These are phyloP conservation scores for Metarhizium humberi DNA, from an alignment of 2,329 filamentous ascomycete genomes.

Conservation along the genomic window DNA sequence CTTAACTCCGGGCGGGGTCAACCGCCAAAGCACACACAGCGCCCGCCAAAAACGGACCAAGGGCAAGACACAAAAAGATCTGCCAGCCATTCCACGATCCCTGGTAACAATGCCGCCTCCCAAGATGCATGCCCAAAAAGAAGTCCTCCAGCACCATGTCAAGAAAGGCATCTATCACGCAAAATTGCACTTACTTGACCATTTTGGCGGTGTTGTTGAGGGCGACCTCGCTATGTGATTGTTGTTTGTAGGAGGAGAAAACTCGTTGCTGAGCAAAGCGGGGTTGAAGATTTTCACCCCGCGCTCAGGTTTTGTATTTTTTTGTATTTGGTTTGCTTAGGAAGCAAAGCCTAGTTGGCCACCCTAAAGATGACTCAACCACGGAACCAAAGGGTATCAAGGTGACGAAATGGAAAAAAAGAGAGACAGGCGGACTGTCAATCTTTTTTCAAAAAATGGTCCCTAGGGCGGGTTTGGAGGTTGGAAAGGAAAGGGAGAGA, in stretches of 20 bases:
- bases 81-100: not conserved
- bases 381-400: slow-evolving; percentile 17
- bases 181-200: slow-evolving; percentile 80
- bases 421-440: slow-evolving; percentile 32
- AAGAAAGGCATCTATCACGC: not conserved
- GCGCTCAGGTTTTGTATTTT: slow-evolving; percentile 18
- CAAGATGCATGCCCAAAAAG: not conserved
- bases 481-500: slow-evolving; percentile 16
- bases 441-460: slow-evolving; percentile 27
- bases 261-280: slow-evolving; percentile 27
- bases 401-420: slow-evolving; percentile 20
- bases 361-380: slow-evolving; percentile 6
- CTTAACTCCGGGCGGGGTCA: slow-evolving; percentile 8
- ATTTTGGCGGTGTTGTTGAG: slow-evolving; percentile 79
- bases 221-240: slow-evolving; percentile 30
- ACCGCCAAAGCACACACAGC: not conserved
- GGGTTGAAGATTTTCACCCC: slow-evolving; percentile 35
- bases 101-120: not conserved
- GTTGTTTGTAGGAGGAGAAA: slow-evolving; percentile 21
- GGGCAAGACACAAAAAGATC: slow-evolving; percentile 3
- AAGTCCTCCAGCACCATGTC: not conserved
- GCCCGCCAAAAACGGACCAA: not conserved
- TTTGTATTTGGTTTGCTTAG: not conserved
- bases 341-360: slow-evolving; percentile 6
- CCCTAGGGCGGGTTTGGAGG: slow-evolving; percentile 18